These are phyloP conservation scores for Halophytophthora polymorphica DNA, from an alignment of 352 stramenopile species.

Conservation along the genomic window DNA sequence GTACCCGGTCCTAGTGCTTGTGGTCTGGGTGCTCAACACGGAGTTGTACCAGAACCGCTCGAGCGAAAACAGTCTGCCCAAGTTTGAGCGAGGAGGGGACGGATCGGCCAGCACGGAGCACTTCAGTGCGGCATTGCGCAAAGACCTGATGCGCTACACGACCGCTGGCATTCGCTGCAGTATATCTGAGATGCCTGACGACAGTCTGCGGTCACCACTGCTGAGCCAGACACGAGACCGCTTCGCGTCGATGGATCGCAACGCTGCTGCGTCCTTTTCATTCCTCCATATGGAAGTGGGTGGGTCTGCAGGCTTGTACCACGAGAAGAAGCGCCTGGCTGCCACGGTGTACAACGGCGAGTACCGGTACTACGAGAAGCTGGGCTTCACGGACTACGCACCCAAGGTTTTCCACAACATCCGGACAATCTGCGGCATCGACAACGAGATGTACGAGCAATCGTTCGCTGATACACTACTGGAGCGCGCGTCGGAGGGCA, in stretches of 20 bases:
- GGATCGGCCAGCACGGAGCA: constrained; percentile 58
- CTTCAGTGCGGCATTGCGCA: constrained; percentile 72
- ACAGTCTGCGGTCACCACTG: constrained; percentile 44
- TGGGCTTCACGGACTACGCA: constrained; percentile 86
- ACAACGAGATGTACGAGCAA: constrained; percentile 76
- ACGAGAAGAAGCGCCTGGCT: constrained; percentile 79
- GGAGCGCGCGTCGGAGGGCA: constrained; percentile 79
- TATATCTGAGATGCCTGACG: constrained; percentile 50
- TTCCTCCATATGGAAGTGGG: constrained; percentile 66
- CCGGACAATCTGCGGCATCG: constrained; percentile 70
- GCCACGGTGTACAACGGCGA: constrained; percentile 83
- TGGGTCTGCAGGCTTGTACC: constrained; percentile 55
- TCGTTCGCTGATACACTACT: constrained; percentile 83
- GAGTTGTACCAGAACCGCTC: constrained; percentile 79
- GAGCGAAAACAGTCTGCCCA: constrained; percentile 64
- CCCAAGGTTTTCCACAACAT: constrained; percentile 85
- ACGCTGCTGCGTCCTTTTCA: constrained; percentile 36
- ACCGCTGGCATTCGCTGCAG: constrained; percentile 81
- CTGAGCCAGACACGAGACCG: constrained; percentile 33
- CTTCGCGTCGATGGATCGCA: constrained; percentile 41
- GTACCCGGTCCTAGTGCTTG: constrained; percentile 66
- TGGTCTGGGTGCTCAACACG: constrained; percentile 83
- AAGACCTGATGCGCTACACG: constrained; percentile 86
- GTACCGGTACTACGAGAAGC: constrained; percentile 83
- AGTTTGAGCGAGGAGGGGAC: constrained; percentile 40